Percentiles rank a stretch among this genome's conserved stretches.
Conservation (phyloP, 257 asterid species). For the Solanum raphanifolium region DNA sequence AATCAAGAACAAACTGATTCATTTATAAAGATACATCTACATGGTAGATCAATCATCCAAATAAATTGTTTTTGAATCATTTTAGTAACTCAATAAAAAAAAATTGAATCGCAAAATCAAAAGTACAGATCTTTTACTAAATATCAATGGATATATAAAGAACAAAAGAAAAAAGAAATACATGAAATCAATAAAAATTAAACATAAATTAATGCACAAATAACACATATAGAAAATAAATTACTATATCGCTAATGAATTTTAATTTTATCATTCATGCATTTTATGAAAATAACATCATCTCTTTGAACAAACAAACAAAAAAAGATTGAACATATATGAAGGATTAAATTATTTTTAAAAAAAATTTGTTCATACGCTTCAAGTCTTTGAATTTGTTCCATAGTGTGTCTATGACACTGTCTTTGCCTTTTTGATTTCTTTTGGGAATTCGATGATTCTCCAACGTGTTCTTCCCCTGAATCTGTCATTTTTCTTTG, state of each 20-base stretch:
- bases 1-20: not conserved
- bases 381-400: constrained; percentile 61
- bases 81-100: not conserved
- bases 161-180: not conserved
- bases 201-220: not conserved
- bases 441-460: constrained; percentile 17
- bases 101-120: not conserved
- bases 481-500: constrained; percentile 14
- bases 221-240: not conserved
- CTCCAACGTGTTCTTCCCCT: constrained; percentile 25
- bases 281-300: not conserved
- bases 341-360: not conserved
- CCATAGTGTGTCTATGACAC: constrained; percentile 45
- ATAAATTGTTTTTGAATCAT: not conserved
- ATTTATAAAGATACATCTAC: not conserved
- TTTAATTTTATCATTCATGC: not conserved
- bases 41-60: not conserved
- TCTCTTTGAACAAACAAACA: not conserved
- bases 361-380: constrained; percentile 27
- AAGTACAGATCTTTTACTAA: not conserved
- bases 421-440: constrained; percentile 23
- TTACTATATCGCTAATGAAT: not conserved
- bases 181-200: not conserved
- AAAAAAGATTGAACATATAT: not conserved
- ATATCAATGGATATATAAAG: not conserved